Conservation (phyloP, 2,329 filamentous ascomycete species). For the Scleromitrula shiraiana region DNA sequence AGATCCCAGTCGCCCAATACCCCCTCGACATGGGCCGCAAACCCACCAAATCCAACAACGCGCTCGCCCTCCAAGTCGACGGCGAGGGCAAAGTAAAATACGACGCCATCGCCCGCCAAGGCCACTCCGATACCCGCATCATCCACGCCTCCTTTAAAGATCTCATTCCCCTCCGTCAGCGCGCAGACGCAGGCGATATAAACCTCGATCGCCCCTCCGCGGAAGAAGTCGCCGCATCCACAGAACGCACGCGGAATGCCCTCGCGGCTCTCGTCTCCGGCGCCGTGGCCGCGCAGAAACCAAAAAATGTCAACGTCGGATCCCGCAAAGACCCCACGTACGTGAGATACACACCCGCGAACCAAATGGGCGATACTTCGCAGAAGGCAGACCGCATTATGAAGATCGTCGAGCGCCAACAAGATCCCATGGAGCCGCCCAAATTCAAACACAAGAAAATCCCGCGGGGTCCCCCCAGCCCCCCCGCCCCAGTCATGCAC, state of each 20-base stretch:
- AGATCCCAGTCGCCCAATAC: conserved; percentile 89
- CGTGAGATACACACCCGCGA: conserved; percentile 89
- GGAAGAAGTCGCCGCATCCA: conserved; percentile 75
- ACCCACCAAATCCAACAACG: conserved; percentile 63
- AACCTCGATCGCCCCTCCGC: conserved; percentile 76
- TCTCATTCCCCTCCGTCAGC: conserved; percentile 85
- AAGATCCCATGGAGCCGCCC: conserved; percentile 92
- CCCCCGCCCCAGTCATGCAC: conserved; percentile 89
- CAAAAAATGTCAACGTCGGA: conserved; percentile 86
- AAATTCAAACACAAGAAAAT: conserved; percentile 99
- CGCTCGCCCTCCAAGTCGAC: conserved; percentile 87
- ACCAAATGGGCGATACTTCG: conserved; percentile 85
- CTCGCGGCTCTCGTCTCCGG: conserved; percentile 75
- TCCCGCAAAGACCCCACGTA: conserved; percentile 79
- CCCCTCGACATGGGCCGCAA: conserved; percentile 92
- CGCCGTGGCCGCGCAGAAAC: conserved; percentile 85
- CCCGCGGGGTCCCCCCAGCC: conserved; percentile 81
- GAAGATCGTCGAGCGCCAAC: conserved; percentile 93
- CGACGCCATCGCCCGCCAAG: conserved; percentile 85
- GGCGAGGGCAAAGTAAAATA: conserved; percentile 91
- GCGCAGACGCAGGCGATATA: conserved; percentile 86
- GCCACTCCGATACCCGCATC: conserved; percentile 74
- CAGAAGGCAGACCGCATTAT: conserved; percentile 93
- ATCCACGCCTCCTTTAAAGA: conserved; percentile 97
- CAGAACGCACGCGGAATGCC: conserved; percentile 82